Evolutionary conservation across 1,139 yeast species (phyloP).

Genomic region (Geotrichum klebahnii): DNA sequence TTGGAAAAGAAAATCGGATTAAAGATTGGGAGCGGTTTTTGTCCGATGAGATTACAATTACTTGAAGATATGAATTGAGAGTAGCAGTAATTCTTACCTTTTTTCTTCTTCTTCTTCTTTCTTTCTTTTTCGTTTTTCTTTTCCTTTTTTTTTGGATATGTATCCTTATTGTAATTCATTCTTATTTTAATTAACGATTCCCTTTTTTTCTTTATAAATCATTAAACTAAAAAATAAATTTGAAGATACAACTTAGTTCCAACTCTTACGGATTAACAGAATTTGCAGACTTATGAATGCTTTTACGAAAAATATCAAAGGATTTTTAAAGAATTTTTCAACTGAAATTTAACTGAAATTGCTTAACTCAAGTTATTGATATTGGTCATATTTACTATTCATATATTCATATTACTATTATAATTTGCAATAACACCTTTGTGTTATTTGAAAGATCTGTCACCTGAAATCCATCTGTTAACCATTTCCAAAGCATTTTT

Average conservation of each 20-base stretch:
- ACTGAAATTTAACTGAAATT: too few relatives aligned
- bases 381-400: too few relatives aligned
- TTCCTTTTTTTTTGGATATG: not conserved
- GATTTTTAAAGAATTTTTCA: too few relatives aligned
- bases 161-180: not conserved
- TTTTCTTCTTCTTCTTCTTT: not conserved
- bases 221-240: too few relatives aligned
- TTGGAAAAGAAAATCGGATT: constrained; percentile 7
- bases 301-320: not conserved
- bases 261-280: not conserved
- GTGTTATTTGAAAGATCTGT: constrained; percentile 23
- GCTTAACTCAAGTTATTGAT: too few relatives aligned
- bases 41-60: constrained; percentile 12
- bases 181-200: constrained; percentile 6
- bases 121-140: not conserved
- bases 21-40: constrained; percentile 15
- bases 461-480: constrained; percentile 57
- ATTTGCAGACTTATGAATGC: not conserved
- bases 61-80: too few relatives aligned
- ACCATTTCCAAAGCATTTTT: constrained; percentile 63
- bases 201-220: constrained; percentile 25
- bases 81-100: not conserved
- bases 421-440: too few relatives aligned
- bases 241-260: too few relatives aligned
- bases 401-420: too few relatives aligned